Evolutionary conservation across 169 alveolate species (phyloP).

Genomic region (Plasmodium malariae): DNA sequence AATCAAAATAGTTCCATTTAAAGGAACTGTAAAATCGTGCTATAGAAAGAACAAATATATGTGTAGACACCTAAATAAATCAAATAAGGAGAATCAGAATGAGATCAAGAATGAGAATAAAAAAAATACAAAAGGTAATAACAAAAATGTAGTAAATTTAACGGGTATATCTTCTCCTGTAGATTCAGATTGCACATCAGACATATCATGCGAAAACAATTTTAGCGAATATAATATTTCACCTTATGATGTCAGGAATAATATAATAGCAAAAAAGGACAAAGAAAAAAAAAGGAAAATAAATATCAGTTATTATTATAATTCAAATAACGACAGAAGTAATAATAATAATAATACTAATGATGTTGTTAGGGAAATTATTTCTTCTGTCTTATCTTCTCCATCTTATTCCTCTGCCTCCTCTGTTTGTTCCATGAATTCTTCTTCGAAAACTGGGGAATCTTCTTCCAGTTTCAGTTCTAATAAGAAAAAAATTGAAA

Average conservation of each 20-base stretch:
- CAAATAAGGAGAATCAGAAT: not conserved
- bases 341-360: not conserved
- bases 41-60: conserved; percentile 48
- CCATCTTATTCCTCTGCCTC: too few species aligned
- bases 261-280: not conserved
- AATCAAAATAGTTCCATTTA: conserved; percentile 54
- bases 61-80: conserved; percentile 21
- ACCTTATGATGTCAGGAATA: conserved; percentile 1
- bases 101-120: not conserved
- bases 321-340: not conserved
- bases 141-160: not conserved
- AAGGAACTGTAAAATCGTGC: conserved; percentile 61
- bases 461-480: conserved; percentile 21
- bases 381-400: too few species aligned
- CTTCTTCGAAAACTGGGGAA: conserved; percentile 3
- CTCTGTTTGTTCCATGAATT: not conserved
- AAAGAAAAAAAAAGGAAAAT: conserved; percentile 10
- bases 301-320: not conserved
- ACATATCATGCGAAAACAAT: not conserved
- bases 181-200: not conserved
- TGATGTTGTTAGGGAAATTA: too few species aligned
- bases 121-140: not conserved
- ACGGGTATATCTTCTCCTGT: not conserved
- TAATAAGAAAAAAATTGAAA: conserved; percentile 1
- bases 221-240: not conserved